Evolutionary conservation across 805 yeast genomes (phyloP).

Genomic region (Brettanomyces naardenensis): DNA sequence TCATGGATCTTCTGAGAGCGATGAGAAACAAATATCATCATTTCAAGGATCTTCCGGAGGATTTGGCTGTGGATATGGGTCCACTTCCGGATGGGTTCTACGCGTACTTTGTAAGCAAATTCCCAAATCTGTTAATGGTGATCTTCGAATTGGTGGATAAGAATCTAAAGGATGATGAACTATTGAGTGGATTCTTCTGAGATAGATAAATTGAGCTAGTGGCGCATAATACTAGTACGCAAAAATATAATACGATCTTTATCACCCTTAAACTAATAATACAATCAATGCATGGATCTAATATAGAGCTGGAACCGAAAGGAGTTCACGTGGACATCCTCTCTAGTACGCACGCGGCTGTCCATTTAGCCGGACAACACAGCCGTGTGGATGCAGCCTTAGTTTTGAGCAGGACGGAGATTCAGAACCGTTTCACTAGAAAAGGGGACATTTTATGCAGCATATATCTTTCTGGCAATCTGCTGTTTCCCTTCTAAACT

Average conservation of each 20-base stretch:
- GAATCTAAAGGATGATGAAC: conserved; percentile 56
- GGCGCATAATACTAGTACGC: background rate
- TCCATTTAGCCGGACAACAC: too few species aligned
- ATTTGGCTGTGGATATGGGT: conserved; percentile 57
- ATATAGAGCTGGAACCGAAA: too few species aligned
- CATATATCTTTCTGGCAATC: too few species aligned
- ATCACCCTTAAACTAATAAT: background rate
- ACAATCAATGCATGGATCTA: too few species aligned
- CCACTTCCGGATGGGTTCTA: conserved; percentile 83
- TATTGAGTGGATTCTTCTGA: conserved; percentile 33
- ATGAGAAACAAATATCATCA: conserved; percentile 92
- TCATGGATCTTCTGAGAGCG: conserved; percentile 84
- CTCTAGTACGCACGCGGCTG: too few species aligned
- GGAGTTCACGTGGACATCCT: too few species aligned
- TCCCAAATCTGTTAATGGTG: conserved; percentile 74
- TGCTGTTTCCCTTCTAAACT: too few species aligned
- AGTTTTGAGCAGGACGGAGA: too few species aligned
- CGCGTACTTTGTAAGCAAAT: conserved; percentile 60
- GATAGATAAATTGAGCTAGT: background rate
- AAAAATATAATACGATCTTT: background rate
- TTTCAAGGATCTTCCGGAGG: conserved; percentile 77
- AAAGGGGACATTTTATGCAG: too few species aligned
- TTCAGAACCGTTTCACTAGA: too few species aligned
- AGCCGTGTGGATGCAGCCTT: too few species aligned
- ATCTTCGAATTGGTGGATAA: conserved; percentile 55